Base-by-base conservation (phyloP, 2,329 filamentous ascomycete species). In the Metarhizium guizhouense region DNA sequence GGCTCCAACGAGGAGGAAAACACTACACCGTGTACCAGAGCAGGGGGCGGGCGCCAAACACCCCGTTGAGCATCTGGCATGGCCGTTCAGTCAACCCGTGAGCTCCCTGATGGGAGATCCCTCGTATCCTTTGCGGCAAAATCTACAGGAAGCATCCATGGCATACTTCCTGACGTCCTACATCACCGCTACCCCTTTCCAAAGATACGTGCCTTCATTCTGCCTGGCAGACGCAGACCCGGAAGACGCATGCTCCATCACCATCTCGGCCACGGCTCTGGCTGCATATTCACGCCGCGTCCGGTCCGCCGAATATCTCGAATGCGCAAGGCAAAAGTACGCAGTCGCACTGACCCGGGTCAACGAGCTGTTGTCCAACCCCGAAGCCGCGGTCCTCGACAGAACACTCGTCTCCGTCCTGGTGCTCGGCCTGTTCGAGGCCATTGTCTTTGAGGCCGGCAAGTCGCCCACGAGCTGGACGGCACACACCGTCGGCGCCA, bases 341-440 rank as follows among this genome's bases (percentile, higher is more conserved):
- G 58, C 63, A 8, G 40, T 47, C 11, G 62, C 62, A 3, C 45
- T 64, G n/a, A 29, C 29, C 6, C 59, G 56, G 11, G 60, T 59
- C 32, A 65, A 62, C 32, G 51, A 54, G 0, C 38, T 57, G 11
- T 57, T 67, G 1, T 53, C 58, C 11, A 60, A 56, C 3, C 56
- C 61, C 3, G 49, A 54, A 32, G 57, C 54, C 5, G 63, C 64
- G 2, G 30, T 65, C 3, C 56, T 63, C 14, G 64, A 67, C 45
- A 53, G 58, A 6, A 67, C 64, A 0, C 60, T 67, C 2, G 64
- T 60, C 8, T 60, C 63, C 4, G 64, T 67, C n/a, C 56, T 67
- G 8, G 56, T 66, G 2, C 55, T 67, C n/a, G 65, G 61, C 10
- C 56, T 65, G 10, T 67, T 66, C 42, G 65, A 67, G 38, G 63